Percentiles rank a stretch among this genome's conserved stretches.
Conservation (phyloP, 768 basidiomycete species). For the Boletellus emodensis region DNA sequence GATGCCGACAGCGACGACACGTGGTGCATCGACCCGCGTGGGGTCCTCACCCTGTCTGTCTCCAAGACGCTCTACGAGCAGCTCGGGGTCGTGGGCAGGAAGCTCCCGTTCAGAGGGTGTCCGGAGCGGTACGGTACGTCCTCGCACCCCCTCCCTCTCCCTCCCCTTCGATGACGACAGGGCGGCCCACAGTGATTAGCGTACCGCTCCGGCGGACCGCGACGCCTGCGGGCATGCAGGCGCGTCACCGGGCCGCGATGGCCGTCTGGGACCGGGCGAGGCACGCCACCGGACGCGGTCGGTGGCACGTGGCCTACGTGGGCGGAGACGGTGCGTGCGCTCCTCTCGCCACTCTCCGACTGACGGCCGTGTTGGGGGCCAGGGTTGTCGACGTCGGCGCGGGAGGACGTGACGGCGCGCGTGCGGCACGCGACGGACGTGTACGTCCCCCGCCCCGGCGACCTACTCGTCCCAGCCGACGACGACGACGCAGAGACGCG, state of each 20-base stretch:
- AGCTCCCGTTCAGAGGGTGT: conserved; percentile 49
- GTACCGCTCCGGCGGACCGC: conserved; percentile 41
- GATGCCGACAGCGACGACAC: conserved; percentile 43
- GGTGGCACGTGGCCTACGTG: conserved; percentile 46
- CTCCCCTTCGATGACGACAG: not conserved
- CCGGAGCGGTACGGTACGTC: conserved; percentile 47
- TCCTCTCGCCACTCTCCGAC: conserved; percentile 1
- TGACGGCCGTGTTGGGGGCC: not conserved
- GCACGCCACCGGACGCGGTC: conserved; percentile 24
- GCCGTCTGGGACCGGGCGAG: conserved; percentile 49
- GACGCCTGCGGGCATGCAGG: conserved; percentile 35
- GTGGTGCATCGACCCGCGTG: conserved; percentile 69
- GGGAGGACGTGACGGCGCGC: conserved; percentile 17
- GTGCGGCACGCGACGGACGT: conserved; percentile 32
- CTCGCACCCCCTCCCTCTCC: not conserved
- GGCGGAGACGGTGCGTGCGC: conserved; percentile 24
- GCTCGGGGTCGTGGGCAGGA: conserved; percentile 56
- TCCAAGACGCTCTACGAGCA: conserved; percentile 56
- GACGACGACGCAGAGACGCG: conserved; percentile 53
- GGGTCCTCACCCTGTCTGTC: conserved; percentile 53
- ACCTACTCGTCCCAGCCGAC: conserved; percentile 25
- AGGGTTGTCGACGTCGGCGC: too few species aligned
- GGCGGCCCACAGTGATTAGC: conserved; percentile 41
- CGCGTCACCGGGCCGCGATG: conserved; percentile 40
- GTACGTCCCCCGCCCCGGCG: conserved; percentile 36